Conservation (phyloP, 768 basidiomycete genomes). For the Auriscalpium microsporum region DNA sequence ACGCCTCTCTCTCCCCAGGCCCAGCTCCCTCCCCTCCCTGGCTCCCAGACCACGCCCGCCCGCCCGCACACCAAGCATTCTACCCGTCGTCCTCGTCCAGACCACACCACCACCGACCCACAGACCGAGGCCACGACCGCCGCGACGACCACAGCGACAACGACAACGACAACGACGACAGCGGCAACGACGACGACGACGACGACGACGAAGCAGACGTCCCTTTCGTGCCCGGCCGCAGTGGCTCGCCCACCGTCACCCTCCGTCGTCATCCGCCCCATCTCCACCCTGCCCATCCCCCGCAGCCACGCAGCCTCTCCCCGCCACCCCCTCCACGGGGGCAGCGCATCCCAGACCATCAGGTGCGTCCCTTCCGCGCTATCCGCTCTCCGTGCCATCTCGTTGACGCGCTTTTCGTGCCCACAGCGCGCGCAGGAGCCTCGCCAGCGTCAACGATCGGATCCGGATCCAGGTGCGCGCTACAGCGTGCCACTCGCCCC, state of each 20-base stretch:
- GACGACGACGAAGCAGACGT: background rate
- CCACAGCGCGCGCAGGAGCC: background rate
- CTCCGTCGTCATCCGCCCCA: slow-evolving; percentile 2
- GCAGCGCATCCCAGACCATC: slow-evolving; percentile 3
- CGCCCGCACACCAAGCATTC: background rate
- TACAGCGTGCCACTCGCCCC: background rate
- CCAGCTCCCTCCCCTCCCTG: background rate
- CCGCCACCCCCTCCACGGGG: background rate
- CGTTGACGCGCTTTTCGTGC: background rate
- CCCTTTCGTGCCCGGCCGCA: slow-evolving; percentile 2
- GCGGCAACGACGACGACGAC: background rate
- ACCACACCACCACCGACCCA: background rate
- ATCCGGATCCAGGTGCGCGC: background rate
- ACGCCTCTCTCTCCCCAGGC: background rate
- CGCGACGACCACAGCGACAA: background rate
- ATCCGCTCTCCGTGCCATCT: background rate
- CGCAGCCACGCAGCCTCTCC: background rate
- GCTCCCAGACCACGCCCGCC: background rate
- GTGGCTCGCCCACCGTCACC: background rate
- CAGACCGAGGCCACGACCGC: too few species aligned
- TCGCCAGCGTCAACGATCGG: background rate
- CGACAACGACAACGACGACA: background rate
- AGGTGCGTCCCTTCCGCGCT: background rate
- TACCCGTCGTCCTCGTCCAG: background rate
- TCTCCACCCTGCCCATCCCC: background rate